Evolutionary conservation across 2,329 filamentous ascomycete species (phyloP), one percentile per base, ranked within the genome.

Genomic region (Cordyceps fumosorosea): DNA sequence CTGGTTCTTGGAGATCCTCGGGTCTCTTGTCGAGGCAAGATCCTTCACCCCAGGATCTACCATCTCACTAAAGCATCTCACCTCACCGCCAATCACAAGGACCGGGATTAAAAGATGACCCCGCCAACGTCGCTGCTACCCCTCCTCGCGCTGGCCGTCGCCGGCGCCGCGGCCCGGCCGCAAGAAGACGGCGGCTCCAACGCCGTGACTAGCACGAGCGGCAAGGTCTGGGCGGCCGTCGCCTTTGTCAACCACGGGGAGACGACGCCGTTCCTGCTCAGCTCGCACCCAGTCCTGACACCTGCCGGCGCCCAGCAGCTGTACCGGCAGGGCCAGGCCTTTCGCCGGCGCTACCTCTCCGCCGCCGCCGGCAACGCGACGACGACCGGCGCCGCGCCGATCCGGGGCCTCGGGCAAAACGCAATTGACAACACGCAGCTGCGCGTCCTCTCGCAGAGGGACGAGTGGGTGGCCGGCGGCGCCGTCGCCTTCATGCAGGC

Each of bases 401-500:
- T 85, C 20, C 68, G 73, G 12, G 76, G 74, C 44, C 71, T 85
- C 37, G 67, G 73, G 20, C 56, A 66, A 10, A 70, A 80, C 63
- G 73, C 74, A n/a, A 77, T 85, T 54, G 76, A 84, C 67, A 82
- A 81, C 63, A 67, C 63, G 2, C 78, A 84, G 66, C 67, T 86
- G 20, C 69, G 71, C 37, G 67, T 82, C 40, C 65, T 75, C 37
- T 76, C 78, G 22, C 76, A 70, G 42, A 69, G 73, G 5, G 76
- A 81, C 56, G 71, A 74, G 29, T 80, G 76, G 69, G 69, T 93
- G 37, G 83, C 86, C 57, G 86, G 82, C 64, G 86, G 90, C 3
- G 90, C 90, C 40, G 78, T 84, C 57, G 91, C 88, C 0, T 96
- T 96, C 74, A 76, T 95, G 67, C 92, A 96, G 72, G 91, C 89